Evolutionary conservation across 2,329 filamentous ascomycete species (phyloP).

Genomic region (Aspergillus sp.): DNA sequence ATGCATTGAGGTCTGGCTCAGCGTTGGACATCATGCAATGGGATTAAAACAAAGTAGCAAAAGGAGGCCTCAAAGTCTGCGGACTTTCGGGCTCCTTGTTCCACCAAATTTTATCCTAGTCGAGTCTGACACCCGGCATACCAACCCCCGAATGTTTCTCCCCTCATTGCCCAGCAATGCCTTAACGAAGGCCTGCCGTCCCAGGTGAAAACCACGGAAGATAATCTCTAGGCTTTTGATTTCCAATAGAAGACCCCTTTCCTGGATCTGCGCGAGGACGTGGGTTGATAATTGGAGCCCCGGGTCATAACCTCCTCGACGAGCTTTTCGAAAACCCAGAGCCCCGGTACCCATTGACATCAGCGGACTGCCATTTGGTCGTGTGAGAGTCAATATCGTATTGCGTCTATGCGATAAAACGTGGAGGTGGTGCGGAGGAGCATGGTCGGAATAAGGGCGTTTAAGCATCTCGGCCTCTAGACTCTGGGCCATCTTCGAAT

Average conservation of each 20-base stretch:
- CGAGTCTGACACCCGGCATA: conserved; percentile 77
- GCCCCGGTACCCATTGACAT: conserved; percentile 81
- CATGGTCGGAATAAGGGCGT: conserved; percentile 36
- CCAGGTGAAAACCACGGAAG: conserved; percentile 79
- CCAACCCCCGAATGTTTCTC: conserved; percentile 68
- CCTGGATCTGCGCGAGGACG: conserved; percentile 79
- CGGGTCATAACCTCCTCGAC: conserved; percentile 81
- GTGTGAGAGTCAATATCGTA: conserved; percentile 86
- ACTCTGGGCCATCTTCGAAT: conserved; percentile 32
- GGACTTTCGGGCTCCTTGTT: conserved; percentile 78
- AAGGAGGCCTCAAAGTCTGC: conserved; percentile 60
- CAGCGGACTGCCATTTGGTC: conserved; percentile 75
- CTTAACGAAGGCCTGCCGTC: conserved; percentile 87
- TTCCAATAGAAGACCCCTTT: conserved; percentile 72
- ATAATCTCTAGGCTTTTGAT: conserved; percentile 78
- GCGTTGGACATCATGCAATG: not conserved
- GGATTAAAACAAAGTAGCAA: not conserved
- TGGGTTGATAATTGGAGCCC: conserved; percentile 87
- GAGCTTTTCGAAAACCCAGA: conserved; percentile 84
- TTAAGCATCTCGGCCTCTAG: conserved; percentile 36
- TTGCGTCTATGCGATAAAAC: conserved; percentile 90
- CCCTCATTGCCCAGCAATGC: conserved; percentile 85
- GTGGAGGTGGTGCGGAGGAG: conserved; percentile 75
- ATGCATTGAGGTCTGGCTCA: not conserved
- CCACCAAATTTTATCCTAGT: conserved; percentile 96